These are phyloP conservation scores for Neofusicoccum laricinum DNA, from an alignment of 2,329 filamentous ascomycete genomes.

Conservation along the genomic window DNA sequence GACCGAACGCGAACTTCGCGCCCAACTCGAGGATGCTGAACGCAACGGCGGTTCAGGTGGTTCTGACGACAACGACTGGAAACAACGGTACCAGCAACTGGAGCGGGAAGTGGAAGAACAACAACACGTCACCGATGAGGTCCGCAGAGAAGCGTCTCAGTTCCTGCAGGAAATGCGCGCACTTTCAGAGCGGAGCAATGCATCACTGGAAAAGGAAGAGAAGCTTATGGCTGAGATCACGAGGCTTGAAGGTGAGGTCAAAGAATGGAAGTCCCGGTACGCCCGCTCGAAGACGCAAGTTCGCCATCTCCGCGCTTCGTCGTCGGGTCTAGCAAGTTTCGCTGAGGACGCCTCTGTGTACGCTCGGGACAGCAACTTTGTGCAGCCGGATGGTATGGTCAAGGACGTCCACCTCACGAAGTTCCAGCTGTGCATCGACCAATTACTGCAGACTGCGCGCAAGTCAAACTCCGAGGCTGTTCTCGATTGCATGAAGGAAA, in stretches of 20 bases:
- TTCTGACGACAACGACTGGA: constrained; percentile 31
- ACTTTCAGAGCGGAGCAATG: constrained; percentile 75
- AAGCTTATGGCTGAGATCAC: constrained; percentile 72
- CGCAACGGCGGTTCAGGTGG: constrained; percentile 23
- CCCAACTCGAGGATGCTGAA: constrained; percentile 57
- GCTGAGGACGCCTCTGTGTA: constrained; percentile 62
- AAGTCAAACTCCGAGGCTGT: constrained; percentile 70
- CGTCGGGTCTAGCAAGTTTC: constrained; percentile 68
- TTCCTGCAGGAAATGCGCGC: constrained; percentile 87
- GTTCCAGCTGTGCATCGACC: constrained; percentile 92
- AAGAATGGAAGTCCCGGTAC: constrained; percentile 88
- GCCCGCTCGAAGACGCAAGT: constrained; percentile 84
- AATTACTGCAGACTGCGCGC: constrained; percentile 76
- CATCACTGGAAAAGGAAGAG: constrained; percentile 78
- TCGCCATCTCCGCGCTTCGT: constrained; percentile 75
- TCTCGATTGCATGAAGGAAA: constrained; percentile 81
- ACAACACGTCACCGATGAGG: constrained; percentile 79
- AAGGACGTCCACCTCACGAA: constrained; percentile 91
- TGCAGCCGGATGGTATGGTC: constrained; percentile 69
- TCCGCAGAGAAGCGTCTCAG: constrained; percentile 75
- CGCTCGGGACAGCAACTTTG: constrained; percentile 63
- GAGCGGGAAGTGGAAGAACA: constrained; percentile 70
- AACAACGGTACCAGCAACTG: constrained; percentile 38
- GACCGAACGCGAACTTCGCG: constrained; percentile 61
- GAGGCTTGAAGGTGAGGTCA: constrained; percentile 75